Evolutionary conservation across 148 eudicot species (phyloP).

Genomic region (Rhododendron griersonianum): DNA sequence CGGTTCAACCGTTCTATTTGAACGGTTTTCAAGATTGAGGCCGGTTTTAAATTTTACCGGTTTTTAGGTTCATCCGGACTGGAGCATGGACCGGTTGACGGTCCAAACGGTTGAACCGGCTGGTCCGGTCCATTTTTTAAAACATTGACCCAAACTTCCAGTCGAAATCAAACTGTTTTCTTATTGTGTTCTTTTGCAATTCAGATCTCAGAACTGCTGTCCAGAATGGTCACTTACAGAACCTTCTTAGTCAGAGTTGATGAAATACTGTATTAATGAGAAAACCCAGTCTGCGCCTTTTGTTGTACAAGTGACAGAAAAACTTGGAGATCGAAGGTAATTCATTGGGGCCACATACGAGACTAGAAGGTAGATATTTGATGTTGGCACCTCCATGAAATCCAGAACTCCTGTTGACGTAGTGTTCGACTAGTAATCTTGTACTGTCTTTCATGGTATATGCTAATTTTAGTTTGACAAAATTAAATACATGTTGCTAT

Average conservation of each 20-base stretch:
- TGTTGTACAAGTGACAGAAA: not conserved
- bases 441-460: not conserved
- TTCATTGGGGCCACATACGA: not conserved
- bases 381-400: not conserved
- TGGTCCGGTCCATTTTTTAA: not conserved
- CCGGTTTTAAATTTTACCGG: too few species aligned
- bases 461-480: not conserved
- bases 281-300: not conserved
- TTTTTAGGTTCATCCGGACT: too few species aligned
- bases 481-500: not conserved
- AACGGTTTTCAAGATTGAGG: too few species aligned
- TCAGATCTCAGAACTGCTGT: conserved; percentile 74
- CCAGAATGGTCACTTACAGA: conserved; percentile 65
- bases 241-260: conserved; percentile 52
- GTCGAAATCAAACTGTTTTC: not conserved
- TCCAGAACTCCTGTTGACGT: not conserved
- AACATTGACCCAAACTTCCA: not conserved
- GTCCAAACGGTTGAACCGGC: not conserved
- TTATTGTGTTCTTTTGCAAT: conserved; percentile 3
- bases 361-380: not conserved
- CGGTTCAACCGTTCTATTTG: too few species aligned
- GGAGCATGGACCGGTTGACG: not conserved
- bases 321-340: not conserved
- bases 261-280: conserved; percentile 1
- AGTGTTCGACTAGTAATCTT: not conserved